These are phyloP conservation scores for Hordeum marinum DNA, from an alignment of 176 grass and related monocot genomes.

Conservation along the genomic window DNA sequence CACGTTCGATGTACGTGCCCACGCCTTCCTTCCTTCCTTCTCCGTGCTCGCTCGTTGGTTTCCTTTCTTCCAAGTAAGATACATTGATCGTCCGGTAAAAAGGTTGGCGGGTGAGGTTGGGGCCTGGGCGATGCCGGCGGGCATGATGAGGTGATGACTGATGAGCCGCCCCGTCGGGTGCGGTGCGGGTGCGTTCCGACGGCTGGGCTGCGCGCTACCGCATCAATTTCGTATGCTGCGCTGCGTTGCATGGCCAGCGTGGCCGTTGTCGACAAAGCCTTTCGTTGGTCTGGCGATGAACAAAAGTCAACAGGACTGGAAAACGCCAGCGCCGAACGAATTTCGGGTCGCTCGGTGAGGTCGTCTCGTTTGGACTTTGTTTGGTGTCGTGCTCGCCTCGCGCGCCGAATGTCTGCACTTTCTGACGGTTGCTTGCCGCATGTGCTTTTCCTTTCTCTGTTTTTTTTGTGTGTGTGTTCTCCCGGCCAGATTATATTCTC, in stretches of 20 bases:
- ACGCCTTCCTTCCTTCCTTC: too few species aligned
- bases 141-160: constrained; percentile 15
- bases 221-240: background rate
- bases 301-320: background rate
- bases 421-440: background rate
- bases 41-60: background rate
- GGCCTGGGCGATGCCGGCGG: background rate
- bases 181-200: background rate
- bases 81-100: background rate
- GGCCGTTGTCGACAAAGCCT: background rate
- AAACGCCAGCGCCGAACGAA: background rate
- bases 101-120: background rate
- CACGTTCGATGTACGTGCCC: constrained; percentile 47
- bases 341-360: background rate
- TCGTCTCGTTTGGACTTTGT: background rate
- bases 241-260: background rate
- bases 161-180: background rate
- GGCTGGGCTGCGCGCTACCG: background rate
- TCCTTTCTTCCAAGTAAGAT: background rate
- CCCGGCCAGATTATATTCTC: background rate
- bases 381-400: background rate
- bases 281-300: background rate
- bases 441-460: background rate
- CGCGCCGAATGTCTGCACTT: background rate
- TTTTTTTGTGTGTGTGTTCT: background rate